Conservation (phyloP, 2,329 filamentous ascomycete species). For the Aspergillus vadensis region DNA sequence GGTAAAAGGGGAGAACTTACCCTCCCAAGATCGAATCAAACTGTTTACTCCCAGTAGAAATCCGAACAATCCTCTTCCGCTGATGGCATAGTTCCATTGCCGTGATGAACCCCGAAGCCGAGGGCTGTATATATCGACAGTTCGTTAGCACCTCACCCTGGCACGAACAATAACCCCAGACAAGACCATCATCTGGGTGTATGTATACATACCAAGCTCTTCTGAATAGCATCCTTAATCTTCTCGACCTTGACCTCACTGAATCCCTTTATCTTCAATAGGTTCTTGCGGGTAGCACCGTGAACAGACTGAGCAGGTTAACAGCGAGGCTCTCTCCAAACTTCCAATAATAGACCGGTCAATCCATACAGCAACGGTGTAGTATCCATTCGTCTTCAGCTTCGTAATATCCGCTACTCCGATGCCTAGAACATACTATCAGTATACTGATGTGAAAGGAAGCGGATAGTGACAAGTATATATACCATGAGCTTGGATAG, state of each 20-base stretch:
- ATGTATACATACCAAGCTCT: conserved; percentile 54
- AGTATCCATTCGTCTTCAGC: conserved; percentile 63
- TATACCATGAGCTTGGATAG: conserved; percentile 64
- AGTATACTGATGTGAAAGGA: background rate
- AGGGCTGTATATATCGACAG: conserved; percentile 47
- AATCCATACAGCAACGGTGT: conserved; percentile 60
- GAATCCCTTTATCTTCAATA: conserved; percentile 69
- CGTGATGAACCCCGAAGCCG: conserved; percentile 64
- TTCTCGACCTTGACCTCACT: conserved; percentile 72
- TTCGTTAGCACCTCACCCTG: background rate
- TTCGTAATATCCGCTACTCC: conserved; percentile 67
- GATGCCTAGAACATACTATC: conserved; percentile 50
- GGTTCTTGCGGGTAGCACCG: conserved; percentile 59
- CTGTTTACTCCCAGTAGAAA: conserved; percentile 70
- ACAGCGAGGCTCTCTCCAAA: background rate
- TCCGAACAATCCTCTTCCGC: conserved; percentile 64
- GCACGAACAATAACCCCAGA: background rate
- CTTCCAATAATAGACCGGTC: conserved; percentile 18
- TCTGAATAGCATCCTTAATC: conserved; percentile 66
- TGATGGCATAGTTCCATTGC: conserved; percentile 65
- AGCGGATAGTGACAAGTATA: background rate
- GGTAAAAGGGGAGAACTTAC: conserved; percentile 35
- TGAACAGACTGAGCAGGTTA: conserved; percentile 56
- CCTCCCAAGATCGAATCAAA: conserved; percentile 67
- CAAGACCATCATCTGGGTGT: background rate